Base-by-base conservation (phyloP, 345 rosid genomes). In the Erysimum cheiranthoides region DNA sequence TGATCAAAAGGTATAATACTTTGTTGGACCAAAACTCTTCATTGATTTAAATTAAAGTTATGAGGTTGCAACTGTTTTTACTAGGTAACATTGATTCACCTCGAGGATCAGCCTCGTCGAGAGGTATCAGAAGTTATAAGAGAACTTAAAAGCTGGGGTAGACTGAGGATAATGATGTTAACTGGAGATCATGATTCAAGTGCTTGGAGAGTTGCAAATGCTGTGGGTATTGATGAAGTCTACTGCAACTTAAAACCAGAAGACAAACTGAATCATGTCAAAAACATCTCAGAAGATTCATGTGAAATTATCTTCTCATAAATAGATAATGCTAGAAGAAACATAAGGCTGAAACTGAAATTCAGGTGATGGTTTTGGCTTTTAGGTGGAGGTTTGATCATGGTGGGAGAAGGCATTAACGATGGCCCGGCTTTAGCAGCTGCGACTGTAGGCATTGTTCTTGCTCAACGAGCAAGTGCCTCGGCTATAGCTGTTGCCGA, bases 341-440 rank as follows among this genome's bases (percentile, higher is more conserved):
- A n/a, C 52, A 18, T 46, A 54, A 21, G 34, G 42, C 38, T 51
- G n/a, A 67, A 16, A 70, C 8, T 11, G 18, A 54, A 17, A 35
- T 46, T 49, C 10, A 57, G 46, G 59, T 80, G 62, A 28, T 70
- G 31, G 4, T 86, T 39, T 27, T 38, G 28, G 12, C 18, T 21
- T 60, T 18, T 38, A 93, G 98, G 96, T 13, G 96, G 97, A 73
- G 98, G 94, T 59, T 75, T 91, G 59, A 84, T 88, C 64, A 91
- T 89, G 97, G 97, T 91, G 2, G 94, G 97, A 49, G 96, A 93
- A 88, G 98, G 98, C 10, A 91, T 91, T 62, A 93, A 93, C 74
- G 96, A 93, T 76, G 98, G 93, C 2, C 98, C 98, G 10, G 97
- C 98, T 35, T 92, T 93, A 16, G 97, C 97, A 71, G 94, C 96